Evolutionary conservation across 2,329 filamentous ascomycete genomes (phyloP).

Genomic region (Colletotrichum filicis): DNA sequence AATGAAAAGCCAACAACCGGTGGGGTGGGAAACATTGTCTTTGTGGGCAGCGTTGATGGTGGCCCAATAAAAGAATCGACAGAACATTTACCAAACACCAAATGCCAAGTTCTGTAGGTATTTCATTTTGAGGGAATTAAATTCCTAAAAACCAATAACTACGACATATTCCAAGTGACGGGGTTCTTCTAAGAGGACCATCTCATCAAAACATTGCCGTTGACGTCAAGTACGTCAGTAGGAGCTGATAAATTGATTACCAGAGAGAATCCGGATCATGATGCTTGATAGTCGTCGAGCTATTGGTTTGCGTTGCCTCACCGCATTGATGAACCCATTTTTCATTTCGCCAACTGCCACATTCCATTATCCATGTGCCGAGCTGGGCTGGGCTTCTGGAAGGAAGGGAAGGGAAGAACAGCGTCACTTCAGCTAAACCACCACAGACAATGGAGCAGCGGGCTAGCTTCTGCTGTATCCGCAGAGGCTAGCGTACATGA

Average conservation of each 20-base stretch:
- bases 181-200: not conserved
- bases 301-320: conserved; percentile 12
- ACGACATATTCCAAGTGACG: not conserved
- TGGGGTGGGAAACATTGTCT: not conserved
- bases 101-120: not conserved
- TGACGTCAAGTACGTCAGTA: not conserved
- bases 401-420: not conserved
- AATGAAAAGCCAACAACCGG: not conserved
- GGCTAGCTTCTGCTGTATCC: not conserved
- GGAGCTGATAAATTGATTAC: not conserved
- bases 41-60: not conserved
- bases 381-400: not conserved
- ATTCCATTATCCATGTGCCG: not conserved
- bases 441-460: not conserved
- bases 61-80: not conserved
- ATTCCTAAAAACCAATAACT: too few relatives aligned
- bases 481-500: not conserved
- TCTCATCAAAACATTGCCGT: not conserved
- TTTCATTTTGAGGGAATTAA: not conserved
- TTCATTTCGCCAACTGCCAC: conserved; percentile 23
- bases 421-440: not conserved
- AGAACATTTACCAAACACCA: not conserved
- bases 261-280: not conserved
- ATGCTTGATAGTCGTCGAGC: not conserved
- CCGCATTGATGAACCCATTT: conserved; percentile 18